These are phyloP conservation scores for Fusarium continuum DNA, from an alignment of 2,329 filamentous ascomycete species.

Conservation along the genomic window DNA sequence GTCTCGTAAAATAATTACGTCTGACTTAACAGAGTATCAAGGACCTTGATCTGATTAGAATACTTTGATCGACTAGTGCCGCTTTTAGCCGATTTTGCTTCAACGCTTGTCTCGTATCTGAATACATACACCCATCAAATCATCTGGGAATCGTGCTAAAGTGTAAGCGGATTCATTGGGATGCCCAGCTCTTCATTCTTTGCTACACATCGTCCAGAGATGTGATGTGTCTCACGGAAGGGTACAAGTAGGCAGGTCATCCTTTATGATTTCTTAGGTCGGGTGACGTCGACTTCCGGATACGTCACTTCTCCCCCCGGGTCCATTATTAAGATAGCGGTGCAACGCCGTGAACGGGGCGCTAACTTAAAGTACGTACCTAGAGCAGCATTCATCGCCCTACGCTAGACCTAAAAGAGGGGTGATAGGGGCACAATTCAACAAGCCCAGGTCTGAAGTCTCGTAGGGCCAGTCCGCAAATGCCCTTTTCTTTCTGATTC, in stretches of 20 bases:
- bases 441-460: conserved; percentile 2
- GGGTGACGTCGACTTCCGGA: conserved; percentile 11
- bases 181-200: conserved; percentile 69
- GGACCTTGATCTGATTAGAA: too few species aligned
- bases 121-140: too few species aligned
- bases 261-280: not conserved
- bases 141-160: too few species aligned
- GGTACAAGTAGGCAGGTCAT: not conserved
- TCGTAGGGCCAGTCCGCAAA: not conserved
- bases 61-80: too few species aligned
- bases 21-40: too few species aligned
- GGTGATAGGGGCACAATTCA: conserved; percentile 21
- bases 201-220: conserved; percentile 77
- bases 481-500: not conserved
- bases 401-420: conserved; percentile 19
- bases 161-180: too few species aligned
- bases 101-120: too few species aligned
- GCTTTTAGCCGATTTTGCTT: too few species aligned
- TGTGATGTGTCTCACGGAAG: conserved; percentile 77
- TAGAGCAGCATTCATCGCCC: not conserved
- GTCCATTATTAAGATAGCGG: conserved; percentile 11
- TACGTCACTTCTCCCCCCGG: not conserved
- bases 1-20: too few species aligned
- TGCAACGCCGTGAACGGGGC: not conserved
- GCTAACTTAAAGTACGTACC: not conserved